A percentile compares a stretch with the other conserved stretches of the same genome.
These are phyloP conservation scores for Ophidiomyces ophidiicola DNA, from an alignment of 2,329 filamentous ascomycete genomes.

Conservation along the genomic window DNA sequence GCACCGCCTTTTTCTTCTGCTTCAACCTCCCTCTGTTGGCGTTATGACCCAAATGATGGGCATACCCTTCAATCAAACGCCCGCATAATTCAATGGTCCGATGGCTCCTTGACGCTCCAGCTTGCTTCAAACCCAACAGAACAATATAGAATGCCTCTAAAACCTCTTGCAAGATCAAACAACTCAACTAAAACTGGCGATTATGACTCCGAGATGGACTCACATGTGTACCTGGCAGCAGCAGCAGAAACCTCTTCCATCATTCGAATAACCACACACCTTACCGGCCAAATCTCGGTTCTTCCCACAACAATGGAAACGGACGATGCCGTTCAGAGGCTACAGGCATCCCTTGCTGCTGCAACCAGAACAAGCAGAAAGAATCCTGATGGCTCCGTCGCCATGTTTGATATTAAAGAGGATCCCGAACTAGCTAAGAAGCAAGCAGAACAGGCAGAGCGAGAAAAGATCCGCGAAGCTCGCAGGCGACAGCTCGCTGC, in stretches of 20 bases:
- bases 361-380: conserved; percentile 42
- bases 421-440: conserved; percentile 51
- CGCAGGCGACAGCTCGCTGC: conserved; percentile 45
- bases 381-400: conserved; percentile 40
- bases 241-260: conserved; percentile 46
- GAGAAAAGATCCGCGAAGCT: conserved; percentile 43
- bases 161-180: conserved; percentile 47
- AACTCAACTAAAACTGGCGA: conserved; percentile 37
- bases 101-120: conserved; percentile 54
- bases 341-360: conserved; percentile 50
- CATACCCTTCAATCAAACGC: conserved; percentile 51
- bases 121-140: conserved; percentile 49
- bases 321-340: conserved; percentile 48
- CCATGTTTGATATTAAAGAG: conserved; percentile 46
- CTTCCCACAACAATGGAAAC: conserved; percentile 44
- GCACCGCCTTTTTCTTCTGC: conserved; percentile 52
- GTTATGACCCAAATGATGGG: conserved; percentile 48
- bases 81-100: conserved; percentile 54
- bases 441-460: conserved; percentile 48
- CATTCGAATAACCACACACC: conserved; percentile 50
- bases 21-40: conserved; percentile 53
- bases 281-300: conserved; percentile 49
- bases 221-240: conserved; percentile 52
- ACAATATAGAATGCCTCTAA: conserved; percentile 49
- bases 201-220: conserved; percentile 45